These are phyloP conservation scores for Arabidopsis hybrid DNA, from an alignment of 441 rosid species.

Conservation along the genomic window DNA sequence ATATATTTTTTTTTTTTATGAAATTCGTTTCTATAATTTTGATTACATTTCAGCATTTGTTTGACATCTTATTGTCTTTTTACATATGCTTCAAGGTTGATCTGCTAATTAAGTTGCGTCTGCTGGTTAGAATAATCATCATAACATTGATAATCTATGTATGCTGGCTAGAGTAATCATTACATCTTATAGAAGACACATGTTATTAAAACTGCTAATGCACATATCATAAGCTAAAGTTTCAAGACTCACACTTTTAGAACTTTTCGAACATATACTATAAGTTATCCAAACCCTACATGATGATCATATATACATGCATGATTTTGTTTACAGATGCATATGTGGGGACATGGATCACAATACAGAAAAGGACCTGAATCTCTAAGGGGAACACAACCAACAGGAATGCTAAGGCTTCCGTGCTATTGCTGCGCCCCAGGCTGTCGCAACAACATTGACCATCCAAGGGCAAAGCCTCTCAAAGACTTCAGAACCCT, in stretches of 20 bases:
- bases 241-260: background rate
- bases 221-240: too few species aligned
- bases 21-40: conserved; percentile 6
- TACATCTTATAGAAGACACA: background rate
- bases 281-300: conserved; percentile 20
- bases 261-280: conserved; percentile 13
- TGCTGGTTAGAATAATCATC: conserved; percentile 17
- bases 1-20: background rate
- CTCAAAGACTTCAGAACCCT: conserved; percentile 91
- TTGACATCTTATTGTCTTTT: background rate
- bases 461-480: conserved; percentile 88
- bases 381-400: conserved; percentile 88
- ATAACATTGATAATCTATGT: conserved; percentile 4
- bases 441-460: conserved; percentile 88
- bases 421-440: conserved; percentile 90
- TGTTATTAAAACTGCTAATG: too few species aligned
- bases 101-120: background rate
- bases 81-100: conserved; percentile 13
- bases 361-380: conserved; percentile 94
- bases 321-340: conserved; percentile 60
- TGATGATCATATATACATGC: conserved; percentile 25
- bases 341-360: conserved; percentile 99
- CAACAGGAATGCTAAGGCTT: conserved; percentile 91
- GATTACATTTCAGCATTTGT: background rate
- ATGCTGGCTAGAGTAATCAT: conserved; percentile 22